phyloP scores from a whole-genome alignment of 2,329 filamentous ascomycete species.

The Ceratocystis colombiana region DNA sequence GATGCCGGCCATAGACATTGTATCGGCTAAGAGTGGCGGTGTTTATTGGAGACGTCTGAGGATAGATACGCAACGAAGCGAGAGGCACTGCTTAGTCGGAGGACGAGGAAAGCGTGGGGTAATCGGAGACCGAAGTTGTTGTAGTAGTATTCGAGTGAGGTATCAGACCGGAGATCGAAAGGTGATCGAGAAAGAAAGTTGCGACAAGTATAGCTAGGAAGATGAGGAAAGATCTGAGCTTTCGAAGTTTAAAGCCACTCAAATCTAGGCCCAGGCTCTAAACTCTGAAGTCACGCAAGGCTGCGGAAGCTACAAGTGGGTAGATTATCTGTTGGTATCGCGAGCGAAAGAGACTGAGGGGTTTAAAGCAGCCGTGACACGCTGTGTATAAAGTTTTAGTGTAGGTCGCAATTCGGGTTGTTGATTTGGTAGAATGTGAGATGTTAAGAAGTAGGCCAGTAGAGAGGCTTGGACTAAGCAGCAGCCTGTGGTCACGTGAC shows the following conservation, averaged over 20 bases:
- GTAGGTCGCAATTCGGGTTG: background rate
- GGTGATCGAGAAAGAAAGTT: background rate
- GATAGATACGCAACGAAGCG: background rate
- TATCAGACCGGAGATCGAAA: background rate
- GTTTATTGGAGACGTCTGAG: background rate
- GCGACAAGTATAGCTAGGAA: background rate
- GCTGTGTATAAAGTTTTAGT: too few species aligned
- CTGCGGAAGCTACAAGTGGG: too few species aligned
- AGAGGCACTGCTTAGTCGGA: background rate
- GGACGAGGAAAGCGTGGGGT: background rate
- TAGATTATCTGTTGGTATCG: too few species aligned
- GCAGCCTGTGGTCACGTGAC: constrained; percentile 1
- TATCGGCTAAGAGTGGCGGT: background rate
- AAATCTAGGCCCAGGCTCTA: background rate
- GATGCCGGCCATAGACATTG: constrained; percentile 67
- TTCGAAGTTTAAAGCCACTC: background rate
- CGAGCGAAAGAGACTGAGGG: too few species aligned
- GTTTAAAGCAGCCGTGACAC: too few species aligned
- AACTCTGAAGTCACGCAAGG: background rate
- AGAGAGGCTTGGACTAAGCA: background rate
- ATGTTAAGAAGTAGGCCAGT: background rate
- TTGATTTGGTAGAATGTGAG: background rate
- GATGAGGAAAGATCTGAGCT: background rate
- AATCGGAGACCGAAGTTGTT: background rate
- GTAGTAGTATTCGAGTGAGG: background rate